These are phyloP conservation scores for Ogataea hybrid DNA, from an alignment of 1,139 yeast species.

Conservation along the genomic window DNA sequence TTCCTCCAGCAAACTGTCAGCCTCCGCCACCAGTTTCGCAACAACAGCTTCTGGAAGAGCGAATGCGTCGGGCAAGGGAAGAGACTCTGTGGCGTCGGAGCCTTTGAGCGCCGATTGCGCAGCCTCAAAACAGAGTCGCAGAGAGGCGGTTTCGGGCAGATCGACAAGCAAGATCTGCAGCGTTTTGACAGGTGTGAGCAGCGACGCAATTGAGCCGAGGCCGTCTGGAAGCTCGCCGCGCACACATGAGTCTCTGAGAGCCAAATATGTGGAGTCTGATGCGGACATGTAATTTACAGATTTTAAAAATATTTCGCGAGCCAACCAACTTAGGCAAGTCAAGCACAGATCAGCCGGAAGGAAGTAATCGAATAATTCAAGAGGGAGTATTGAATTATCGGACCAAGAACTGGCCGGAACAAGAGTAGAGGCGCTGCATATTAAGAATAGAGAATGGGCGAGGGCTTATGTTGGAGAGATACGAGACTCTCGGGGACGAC, in stretches of 20 bases:
- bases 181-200: background rate
- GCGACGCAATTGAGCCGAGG: background rate
- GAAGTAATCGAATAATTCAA: too few relatives aligned
- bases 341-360: too few relatives aligned
- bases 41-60: background rate
- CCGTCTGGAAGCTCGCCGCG: background rate
- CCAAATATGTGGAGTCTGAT: background rate
- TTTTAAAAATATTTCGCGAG: background rate
- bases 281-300: background rate
- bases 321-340: background rate
- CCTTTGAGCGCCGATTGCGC: background rate
- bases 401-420: too few relatives aligned
- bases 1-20: background rate
- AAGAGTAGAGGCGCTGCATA: too few relatives aligned
- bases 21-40: background rate
- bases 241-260: background rate
- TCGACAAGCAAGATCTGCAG: slow-evolving; percentile 5
- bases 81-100: background rate
- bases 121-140: background rate
- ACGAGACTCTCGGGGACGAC: background rate
- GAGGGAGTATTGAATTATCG: too few relatives aligned
- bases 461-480: too few relatives aligned
- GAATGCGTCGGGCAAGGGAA: background rate
- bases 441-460: too few relatives aligned
- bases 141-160: slow-evolving; percentile 2